phyloP scores from a whole-genome alignment of 1,139 yeast species.

The Oligophagozyma castellii region DNA sequence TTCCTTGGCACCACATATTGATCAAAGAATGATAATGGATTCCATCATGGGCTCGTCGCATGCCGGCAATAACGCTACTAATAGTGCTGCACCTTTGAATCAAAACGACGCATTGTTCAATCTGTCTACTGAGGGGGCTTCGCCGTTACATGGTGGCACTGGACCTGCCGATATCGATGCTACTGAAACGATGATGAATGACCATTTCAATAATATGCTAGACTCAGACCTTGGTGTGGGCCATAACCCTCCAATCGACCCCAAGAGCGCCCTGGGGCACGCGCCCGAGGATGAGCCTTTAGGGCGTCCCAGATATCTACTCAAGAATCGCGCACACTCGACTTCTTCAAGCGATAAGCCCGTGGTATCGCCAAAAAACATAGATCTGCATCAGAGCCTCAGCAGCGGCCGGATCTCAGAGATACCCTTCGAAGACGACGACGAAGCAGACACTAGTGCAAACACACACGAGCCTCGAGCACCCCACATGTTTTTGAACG shows the following conservation, averaged over 20 bases:
- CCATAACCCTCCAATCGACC: neutral
- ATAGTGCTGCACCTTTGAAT: neutral
- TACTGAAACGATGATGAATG: slow-evolving; percentile 3
- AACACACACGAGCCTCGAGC: slow-evolving; percentile 1
- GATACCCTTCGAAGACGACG: slow-evolving; percentile 16
- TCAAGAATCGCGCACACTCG: slow-evolving; percentile 7
- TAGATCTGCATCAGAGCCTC: slow-evolving; percentile 1
- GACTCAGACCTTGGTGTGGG: neutral
- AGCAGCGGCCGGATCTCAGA: slow-evolving; percentile 14
- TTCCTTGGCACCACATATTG: slow-evolving; percentile 53
- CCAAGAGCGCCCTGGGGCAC: neutral
- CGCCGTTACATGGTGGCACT: neutral
- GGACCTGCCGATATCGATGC: slow-evolving; percentile 2
- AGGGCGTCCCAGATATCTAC: neutral
- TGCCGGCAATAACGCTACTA: neutral
- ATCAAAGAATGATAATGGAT: slow-evolving; percentile 33
- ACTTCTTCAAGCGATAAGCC: slow-evolving; percentile 14
- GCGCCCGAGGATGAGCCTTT: neutral
- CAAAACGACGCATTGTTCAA: slow-evolving; percentile 2
- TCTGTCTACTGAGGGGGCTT: neutral
- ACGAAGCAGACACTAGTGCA: slow-evolving; percentile 3
- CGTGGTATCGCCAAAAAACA: neutral
- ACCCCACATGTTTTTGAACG: no score
- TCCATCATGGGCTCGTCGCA: slow-evolving; percentile 16
- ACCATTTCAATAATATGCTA: slow-evolving; percentile 1